Percentiles rank a stretch among this genome's conserved stretches.
Conservation (phyloP, 2,329 filamentous ascomycete genomes). For the Calonectria pseudoturangicola region DNA sequence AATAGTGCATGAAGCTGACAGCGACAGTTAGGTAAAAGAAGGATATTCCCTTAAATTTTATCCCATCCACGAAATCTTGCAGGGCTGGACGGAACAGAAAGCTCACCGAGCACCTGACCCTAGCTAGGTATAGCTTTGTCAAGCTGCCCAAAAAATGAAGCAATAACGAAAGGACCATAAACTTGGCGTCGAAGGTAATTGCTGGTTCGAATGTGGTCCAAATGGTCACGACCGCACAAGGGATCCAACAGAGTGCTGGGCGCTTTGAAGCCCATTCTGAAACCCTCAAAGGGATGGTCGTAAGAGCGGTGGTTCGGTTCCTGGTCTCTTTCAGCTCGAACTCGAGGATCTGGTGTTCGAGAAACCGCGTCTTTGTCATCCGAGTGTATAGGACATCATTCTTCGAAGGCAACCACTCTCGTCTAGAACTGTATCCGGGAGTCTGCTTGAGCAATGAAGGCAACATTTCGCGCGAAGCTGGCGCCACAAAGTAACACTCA, state of each 20-base stretch:
- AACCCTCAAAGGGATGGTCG: too few relatives aligned
- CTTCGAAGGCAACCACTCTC: neutral
- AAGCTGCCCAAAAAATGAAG: neutral
- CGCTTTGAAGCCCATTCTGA: too few relatives aligned
- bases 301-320: neutral
- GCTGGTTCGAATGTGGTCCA: neutral
- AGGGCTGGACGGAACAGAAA: fast-evolving
- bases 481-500: neutral
- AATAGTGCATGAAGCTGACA: neutral
- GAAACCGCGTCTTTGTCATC: neutral
- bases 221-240: neutral
- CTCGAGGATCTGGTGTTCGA: neutral
- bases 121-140: neutral
- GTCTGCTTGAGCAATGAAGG: neutral
- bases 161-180: neutral
- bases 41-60: too few relatives aligned
- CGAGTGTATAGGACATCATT: neutral
- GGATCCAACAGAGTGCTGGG: too few relatives aligned
- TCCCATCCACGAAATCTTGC: too few relatives aligned
- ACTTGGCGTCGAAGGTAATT: neutral
- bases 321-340: constrained; percentile 1
- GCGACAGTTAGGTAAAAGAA: neutral
- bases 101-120: neutral
- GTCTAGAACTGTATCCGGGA: too few relatives aligned
- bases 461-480: too few relatives aligned